Evolutionary conservation across 306 rosid species (phyloP), one percentile per base, ranked within the genome.

Genomic region (Senna tora): DNA sequence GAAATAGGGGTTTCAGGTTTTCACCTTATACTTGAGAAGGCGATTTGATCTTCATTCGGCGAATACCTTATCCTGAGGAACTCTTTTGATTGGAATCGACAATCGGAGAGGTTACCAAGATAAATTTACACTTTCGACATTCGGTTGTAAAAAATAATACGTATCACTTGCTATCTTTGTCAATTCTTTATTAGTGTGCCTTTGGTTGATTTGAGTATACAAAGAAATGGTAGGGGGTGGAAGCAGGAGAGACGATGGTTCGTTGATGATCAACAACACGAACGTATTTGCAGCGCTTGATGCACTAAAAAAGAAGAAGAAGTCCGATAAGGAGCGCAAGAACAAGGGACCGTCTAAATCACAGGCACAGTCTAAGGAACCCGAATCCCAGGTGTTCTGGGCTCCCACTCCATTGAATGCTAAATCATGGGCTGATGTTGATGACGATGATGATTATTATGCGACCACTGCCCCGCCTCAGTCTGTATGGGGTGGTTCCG

Each of bases 401-500:
- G 85, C 92, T 4, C 92, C 95, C 0, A 86, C 95, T 0, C 95
- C 96, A 0, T 76, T 94, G 78, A 89, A 81, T 54, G 74, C 89
- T 0, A 86, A 73, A n/a, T 82, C 91, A 0, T 94, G 99, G 99
- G 99, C 97, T 6, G 99, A 94, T 69, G 95, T 94, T 0, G 99
- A 94, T 7, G 97, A 93, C 15, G 98, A 93, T 1, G 98, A 94
- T 2, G 98, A 91, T 64, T 94, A 89, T 51, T 91, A 73, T 15
- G 89, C 90, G 60, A 85, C 97, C 61, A 78, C 92, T 0, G 88
- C 91, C n/a, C 95, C 95, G 58, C 94, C 94, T 32, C 90, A 80
- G 68, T 58, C 91, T n/a, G 79, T 81, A 7, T 89, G 92, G 96
- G 75, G 75, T 39, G 76, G 51, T 36, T 38, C 91, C 0, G 92